Evolutionary conservation across 495 filamentous ascomycete genomes (phyloP), one percentile per base, ranked within the genome.

Genomic region (Venustampulla echinocandica): DNA sequence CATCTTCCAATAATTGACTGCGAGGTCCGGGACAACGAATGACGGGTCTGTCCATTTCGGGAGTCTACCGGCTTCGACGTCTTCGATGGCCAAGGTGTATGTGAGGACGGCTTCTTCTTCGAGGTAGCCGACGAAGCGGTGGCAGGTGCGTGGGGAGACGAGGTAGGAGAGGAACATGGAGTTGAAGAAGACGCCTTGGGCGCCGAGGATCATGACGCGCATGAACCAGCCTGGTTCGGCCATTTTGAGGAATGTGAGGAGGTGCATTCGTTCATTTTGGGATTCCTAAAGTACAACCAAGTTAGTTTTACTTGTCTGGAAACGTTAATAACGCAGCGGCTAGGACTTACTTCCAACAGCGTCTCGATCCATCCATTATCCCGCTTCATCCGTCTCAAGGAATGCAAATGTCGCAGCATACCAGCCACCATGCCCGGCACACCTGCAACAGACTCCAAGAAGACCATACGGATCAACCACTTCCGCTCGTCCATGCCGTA

Each of bases 281-380:
- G 80, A 81, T 64, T 98, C n/a, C n/a, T n/a, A n/a, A n/a, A n/a
- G n/a, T n/a, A n/a, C n/a, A n/a, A n/a, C n/a, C n/a, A n/a, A n/a
- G n/a, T n/a, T n/a, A n/a, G n/a, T n/a, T n/a, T n/a, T n/a, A n/a
- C n/a, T n/a, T n/a, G n/a, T n/a, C n/a, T n/a, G n/a, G n/a, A n/a
- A n/a, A n/a, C n/a, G n/a, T n/a, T n/a, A n/a, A n/a, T n/a, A n/a
- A n/a, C n/a, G n/a, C n/a, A n/a, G n/a, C n/a, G n/a, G n/a, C n/a
- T 30, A 7, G 7, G 27, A 30, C 27, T 30, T n/a, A 7, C 37
- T 23, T 40, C 37, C 2, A 97, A 75, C 0, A 97, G 73, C 0
- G 87, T 96, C 61, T 96, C 90, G 53, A 99, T 97, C 90, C 92
- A 97, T 61, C 93, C 92, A 53, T 96, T 95, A 61, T 98, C 92